Conservation (phyloP, 2,329 filamentous ascomycete species). For the Aspergillus fumigatiaffinis region DNA sequence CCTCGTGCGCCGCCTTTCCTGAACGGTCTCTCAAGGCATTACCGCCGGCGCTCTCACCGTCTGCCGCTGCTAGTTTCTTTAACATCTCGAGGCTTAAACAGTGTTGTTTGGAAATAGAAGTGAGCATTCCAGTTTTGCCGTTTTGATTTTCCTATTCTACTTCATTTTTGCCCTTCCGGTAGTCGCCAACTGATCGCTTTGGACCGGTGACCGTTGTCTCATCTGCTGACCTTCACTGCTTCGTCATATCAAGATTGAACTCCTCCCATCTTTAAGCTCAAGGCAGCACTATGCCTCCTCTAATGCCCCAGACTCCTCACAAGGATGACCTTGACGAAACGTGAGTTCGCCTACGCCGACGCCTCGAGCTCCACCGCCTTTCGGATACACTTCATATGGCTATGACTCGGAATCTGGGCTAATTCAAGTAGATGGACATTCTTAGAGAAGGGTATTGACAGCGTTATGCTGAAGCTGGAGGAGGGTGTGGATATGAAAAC, state of each 20-base stretch:
- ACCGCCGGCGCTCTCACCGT: conserved; percentile 10
- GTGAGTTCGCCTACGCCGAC: conserved; percentile 42
- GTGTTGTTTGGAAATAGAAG: neutral
- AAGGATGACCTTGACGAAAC: conserved; percentile 60
- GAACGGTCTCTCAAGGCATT: conserved; percentile 16
- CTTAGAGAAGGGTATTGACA: conserved; percentile 79
- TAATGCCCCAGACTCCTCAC: conserved; percentile 45
- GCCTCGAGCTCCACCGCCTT: neutral
- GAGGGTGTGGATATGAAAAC: conserved; percentile 92
- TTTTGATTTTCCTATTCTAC: neutral
- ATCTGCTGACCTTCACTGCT: conserved; percentile 3
- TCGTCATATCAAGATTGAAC: conserved; percentile 1
- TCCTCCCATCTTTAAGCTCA: neutral
- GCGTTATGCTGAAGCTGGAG: conserved; percentile 89
- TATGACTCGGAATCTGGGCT: conserved; percentile 9
- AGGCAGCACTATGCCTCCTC: conserved; percentile 31
- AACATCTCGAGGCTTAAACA: neutral
- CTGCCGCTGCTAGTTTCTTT: neutral
- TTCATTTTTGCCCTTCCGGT: neutral
- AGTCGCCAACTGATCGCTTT: neutral
- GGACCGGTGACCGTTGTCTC: neutral
- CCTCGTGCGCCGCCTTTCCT: conserved; percentile 10
- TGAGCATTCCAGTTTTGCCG: neutral
- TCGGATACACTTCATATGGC: neutral
- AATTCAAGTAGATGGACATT: conserved; percentile 70